Conservation (phyloP, 2,329 filamentous ascomycete genomes). For the Cryphonectria nitschkei region DNA sequence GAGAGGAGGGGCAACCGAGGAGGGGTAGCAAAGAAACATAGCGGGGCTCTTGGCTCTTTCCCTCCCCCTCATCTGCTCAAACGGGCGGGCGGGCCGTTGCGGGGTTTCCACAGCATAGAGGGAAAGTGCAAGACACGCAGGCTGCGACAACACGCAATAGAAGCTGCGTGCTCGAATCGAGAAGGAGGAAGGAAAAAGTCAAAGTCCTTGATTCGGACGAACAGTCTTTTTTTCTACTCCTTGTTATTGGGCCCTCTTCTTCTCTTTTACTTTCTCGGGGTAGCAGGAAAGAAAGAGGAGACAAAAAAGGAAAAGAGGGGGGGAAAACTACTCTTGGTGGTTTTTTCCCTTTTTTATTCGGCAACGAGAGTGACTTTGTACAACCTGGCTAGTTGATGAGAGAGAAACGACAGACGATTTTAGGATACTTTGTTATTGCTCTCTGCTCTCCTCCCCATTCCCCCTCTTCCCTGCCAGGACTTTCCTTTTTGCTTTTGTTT, state of each 20-base stretch:
- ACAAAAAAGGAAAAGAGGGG: not conserved
- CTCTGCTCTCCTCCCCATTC: not conserved
- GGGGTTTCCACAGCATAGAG: not conserved
- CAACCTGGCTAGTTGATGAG: not conserved
- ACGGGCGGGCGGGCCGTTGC: not conserved
- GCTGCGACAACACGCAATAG: not conserved
- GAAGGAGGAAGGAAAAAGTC: not conserved
- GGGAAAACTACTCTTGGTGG: not conserved
- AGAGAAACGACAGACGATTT: not conserved
- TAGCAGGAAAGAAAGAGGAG: not conserved
- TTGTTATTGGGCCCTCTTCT: not conserved
- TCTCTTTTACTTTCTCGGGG: not conserved
- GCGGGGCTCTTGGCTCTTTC: too few relatives aligned
- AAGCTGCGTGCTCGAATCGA: not conserved
- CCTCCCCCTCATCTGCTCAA: not conserved
- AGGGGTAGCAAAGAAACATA: not conserved
- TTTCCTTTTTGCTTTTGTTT: not conserved
- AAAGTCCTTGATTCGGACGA: not conserved
- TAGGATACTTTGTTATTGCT: not conserved
- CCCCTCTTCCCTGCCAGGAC: not conserved
- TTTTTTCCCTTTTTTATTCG: too few relatives aligned
- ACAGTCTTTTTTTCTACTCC: not conserved
- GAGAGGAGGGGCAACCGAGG: not conserved
- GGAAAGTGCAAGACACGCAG: too few relatives aligned
- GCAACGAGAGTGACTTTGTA: not conserved